Evolutionary conservation across 2,329 filamentous ascomycete genomes (phyloP).

Genomic region (Orbilia quercus): DNA sequence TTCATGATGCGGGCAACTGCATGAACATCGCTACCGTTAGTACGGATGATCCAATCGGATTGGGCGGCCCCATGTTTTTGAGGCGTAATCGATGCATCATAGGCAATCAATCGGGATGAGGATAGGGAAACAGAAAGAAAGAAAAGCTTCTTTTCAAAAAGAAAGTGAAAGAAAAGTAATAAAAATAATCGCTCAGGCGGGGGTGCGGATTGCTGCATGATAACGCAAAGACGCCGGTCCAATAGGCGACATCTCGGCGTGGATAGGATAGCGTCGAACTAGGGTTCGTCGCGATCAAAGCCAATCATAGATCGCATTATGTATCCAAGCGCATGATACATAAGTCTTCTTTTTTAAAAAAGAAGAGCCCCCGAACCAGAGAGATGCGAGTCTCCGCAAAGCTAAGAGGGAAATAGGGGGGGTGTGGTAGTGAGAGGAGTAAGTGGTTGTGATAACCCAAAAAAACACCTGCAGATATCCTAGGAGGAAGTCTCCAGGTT

Average conservation of each 20-base stretch:
- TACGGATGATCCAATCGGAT: conserved; percentile 55
- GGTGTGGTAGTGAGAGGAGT: conserved; percentile 11
- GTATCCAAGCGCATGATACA: conserved; percentile 54
- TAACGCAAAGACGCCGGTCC: conserved; percentile 47
- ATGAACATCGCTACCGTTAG: conserved; percentile 61
- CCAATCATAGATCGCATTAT: conserved; percentile 57
- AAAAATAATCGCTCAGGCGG: conserved; percentile 55
- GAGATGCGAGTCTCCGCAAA: conserved; percentile 51
- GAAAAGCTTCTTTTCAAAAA: background rate
- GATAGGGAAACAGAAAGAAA: conserved; percentile 6
- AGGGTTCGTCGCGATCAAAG: conserved; percentile 52
- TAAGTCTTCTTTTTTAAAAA: conserved; percentile 17
- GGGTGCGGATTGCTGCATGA: conserved; percentile 56
- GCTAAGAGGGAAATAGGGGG: conserved; percentile 21
- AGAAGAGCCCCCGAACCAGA: conserved; percentile 5
- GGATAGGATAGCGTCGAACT: conserved; percentile 56
- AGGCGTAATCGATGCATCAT: conserved; percentile 47
- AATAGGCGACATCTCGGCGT: conserved; percentile 55
- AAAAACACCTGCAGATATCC: conserved; percentile 41
- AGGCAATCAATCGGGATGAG: conserved; percentile 35
- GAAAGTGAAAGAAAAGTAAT: conserved; percentile 9
- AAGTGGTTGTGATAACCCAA: conserved; percentile 30
- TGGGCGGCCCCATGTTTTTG: conserved; percentile 55
- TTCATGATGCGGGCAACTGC: conserved; percentile 99
- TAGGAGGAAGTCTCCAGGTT: conserved; percentile 20